These are phyloP conservation scores for Paraleonurus japonicus DNA, from an alignment of 257 asterid species.

Conservation along the genomic window DNA sequence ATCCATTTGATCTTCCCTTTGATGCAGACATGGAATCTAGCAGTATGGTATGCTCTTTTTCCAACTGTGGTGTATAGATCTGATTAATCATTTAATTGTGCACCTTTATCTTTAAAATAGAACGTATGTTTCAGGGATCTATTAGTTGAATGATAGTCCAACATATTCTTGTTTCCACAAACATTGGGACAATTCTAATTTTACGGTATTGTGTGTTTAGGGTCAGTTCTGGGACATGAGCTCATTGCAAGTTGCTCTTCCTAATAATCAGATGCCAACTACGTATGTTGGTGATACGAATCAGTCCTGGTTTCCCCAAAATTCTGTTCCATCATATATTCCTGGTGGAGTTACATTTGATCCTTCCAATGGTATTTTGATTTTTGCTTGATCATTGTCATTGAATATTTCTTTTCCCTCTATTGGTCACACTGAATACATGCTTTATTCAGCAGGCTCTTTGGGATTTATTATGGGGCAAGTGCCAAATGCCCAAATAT, in stretches of 20 bases:
- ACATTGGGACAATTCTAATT: slow-evolving; percentile 2
- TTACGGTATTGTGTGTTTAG: neutral
- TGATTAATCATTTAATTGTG: neutral
- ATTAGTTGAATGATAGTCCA: neutral
- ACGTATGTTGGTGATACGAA: slow-evolving; percentile 42
- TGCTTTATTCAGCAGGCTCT: slow-evolving; percentile 31
- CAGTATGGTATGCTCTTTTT: slow-evolving; percentile 48
- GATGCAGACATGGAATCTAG: slow-evolving; percentile 51
- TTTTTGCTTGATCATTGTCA: neutral
- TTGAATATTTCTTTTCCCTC: neutral
- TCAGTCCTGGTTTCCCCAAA: slow-evolving; percentile 64
- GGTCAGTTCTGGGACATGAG: slow-evolving; percentile 69
- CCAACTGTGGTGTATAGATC: neutral
- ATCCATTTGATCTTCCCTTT: slow-evolving; percentile 80
- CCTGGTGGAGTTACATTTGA: slow-evolving; percentile 39
- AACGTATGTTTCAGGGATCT: neutral
- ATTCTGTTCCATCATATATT: slow-evolving; percentile 40
- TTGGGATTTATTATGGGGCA: slow-evolving; percentile 33
- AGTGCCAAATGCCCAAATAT: slow-evolving; percentile 23
- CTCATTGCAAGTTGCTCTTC: slow-evolving; percentile 68
- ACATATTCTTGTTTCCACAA: neutral
- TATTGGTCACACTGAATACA: neutral
- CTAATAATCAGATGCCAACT: slow-evolving; percentile 42
- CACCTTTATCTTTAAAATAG: neutral
- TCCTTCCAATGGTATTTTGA: slow-evolving; percentile 31